phyloP scores from a whole-genome alignment of 1,284 basidiomycete genomes.

The Marasmius tenuissimus region DNA sequence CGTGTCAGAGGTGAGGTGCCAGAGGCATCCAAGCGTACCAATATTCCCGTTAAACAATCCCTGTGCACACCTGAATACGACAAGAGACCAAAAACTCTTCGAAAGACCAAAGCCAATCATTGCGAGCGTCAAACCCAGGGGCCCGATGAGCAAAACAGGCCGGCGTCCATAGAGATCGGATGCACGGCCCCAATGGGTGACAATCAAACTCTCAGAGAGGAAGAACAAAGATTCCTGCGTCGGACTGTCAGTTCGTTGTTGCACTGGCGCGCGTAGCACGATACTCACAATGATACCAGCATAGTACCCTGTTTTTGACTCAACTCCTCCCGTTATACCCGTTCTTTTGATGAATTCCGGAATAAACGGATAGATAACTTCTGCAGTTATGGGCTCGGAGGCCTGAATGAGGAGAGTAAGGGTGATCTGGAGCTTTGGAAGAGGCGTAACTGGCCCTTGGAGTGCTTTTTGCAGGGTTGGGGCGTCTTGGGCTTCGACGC shows the following conservation, averaged over 20 bases:
- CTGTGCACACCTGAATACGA: slow-evolving; percentile 20
- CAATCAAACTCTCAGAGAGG: slow-evolving; percentile 32
- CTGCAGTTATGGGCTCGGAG: slow-evolving; percentile 46
- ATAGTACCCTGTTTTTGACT: slow-evolving; percentile 50
- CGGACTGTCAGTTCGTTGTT: neutral
- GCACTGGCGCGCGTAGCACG: too few species aligned
- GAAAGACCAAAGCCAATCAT: slow-evolving; percentile 37
- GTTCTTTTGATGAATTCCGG: slow-evolving; percentile 46
- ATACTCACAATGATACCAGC: slow-evolving; percentile 42
- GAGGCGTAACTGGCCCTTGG: slow-evolving; percentile 28
- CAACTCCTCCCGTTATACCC: slow-evolving; percentile 43
- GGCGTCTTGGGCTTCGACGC: too few species aligned
- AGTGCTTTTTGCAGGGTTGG: neutral
- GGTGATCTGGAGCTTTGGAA: slow-evolving; percentile 41
- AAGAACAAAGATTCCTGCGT: slow-evolving; percentile 35
- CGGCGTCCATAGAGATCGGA: slow-evolving; percentile 37
- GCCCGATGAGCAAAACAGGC: slow-evolving; percentile 36
- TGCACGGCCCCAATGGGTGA: slow-evolving; percentile 38
- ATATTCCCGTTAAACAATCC: slow-evolving; percentile 21
- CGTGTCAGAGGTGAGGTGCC: neutral
- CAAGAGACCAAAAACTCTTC: slow-evolving; percentile 19
- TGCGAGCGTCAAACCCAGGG: slow-evolving; percentile 32
- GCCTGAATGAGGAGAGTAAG: slow-evolving; percentile 42
- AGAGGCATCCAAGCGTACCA: slow-evolving; percentile 11
- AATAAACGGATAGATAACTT: slow-evolving; percentile 58